These are phyloP conservation scores for Dalbergia oliveri DNA, from an alignment of 306 rosid species.

Conservation along the genomic window DNA sequence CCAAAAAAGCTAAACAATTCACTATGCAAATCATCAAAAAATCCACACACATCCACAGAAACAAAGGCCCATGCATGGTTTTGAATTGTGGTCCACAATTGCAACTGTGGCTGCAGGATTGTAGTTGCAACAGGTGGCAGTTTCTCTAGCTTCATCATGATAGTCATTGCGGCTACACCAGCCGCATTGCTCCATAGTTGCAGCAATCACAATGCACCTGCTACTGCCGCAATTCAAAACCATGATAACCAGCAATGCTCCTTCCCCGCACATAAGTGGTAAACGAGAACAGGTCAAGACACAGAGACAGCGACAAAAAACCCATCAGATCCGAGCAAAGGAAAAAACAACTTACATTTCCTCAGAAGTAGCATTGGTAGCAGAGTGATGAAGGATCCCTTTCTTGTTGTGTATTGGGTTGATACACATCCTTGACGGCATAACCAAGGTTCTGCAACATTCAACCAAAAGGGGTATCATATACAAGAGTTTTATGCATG, in stretches of 20 bases:
- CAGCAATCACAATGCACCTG: not conserved
- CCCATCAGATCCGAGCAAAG: not conserved
- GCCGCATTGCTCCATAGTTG: not conserved
- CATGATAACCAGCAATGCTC: not conserved
- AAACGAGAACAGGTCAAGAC: not conserved
- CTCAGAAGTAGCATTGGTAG: slow-evolving; percentile 60
- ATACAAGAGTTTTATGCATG: not conserved
- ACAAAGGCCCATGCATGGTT: no score
- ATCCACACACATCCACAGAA: not conserved
- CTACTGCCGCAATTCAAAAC: not conserved
- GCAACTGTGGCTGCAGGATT: not conserved
- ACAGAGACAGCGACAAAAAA: not conserved
- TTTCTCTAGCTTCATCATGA: not conserved
- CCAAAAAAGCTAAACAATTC: slow-evolving; percentile 42
- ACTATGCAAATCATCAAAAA: not conserved
- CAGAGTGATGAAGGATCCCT: slow-evolving; percentile 76
- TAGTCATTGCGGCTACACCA: not conserved
- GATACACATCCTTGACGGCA: slow-evolving; percentile 97
- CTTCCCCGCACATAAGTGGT: no score
- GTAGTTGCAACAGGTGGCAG: not conserved
- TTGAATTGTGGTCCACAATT: no score
- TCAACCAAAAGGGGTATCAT: slow-evolving; percentile 26
- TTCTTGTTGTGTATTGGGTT: slow-evolving; percentile 91
- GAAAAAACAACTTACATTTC: slow-evolving; percentile 58
- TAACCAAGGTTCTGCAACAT: slow-evolving; percentile 83